Base-by-base conservation (phyloP, 768 basidiomycete genomes). In the Cystofilobasidium macerans region DNA sequence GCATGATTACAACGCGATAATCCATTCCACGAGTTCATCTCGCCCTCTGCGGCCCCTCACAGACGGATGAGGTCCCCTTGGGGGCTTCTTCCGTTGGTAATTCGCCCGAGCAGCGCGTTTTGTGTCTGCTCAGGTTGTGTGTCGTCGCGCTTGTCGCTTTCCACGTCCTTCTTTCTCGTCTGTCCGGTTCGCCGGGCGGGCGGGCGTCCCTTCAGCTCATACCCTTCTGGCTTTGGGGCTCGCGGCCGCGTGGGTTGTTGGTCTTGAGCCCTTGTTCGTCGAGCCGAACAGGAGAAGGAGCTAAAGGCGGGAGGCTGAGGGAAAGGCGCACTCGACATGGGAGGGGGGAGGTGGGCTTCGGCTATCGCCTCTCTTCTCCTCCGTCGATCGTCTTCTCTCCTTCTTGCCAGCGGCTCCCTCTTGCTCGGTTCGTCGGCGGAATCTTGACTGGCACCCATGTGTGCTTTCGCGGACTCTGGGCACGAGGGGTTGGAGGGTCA, bases 291-390 rank as follows among this genome's bases (percentile, higher is more conserved):
- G n/a, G n/a, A n/a, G n/a, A n/a, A n/a, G n/a, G n/a, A n/a, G n/a
- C n/a, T n/a, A 48, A 22, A 8, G 47, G 24, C 11, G 47, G 47
- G 16, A 22, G 47, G 47, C 16, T 20, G 16, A 22, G 7, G 47
- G 9, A 22, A 48, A 22, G 7, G 47, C 20, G 24, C 20, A 48
- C 12, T 12, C 12, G 20, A 22, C 16, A 4, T 42, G 16, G 42
- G 28, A 30, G 48, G 48, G 48, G n/a, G 45, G 48, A 51, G 48
- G 48, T 51, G 48, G 48, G 48, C 48, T 51, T 51, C 48, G 12
- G 48, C 48, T 51, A 51, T 51, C 48, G 48, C 48, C 42, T 43
- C 28, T 30, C 28, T 24, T 51, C 7, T 24, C 48, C 16, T 51
- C 28, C 16, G 42, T 42, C 42, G 16, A 20, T 51, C 28, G 24